Percentiles rank a stretch among this genome's conserved stretches.
These are phyloP conservation scores for Domatiomyces catenatus DNA, from an alignment of 2,329 filamentous ascomycete species.

Conservation along the genomic window DNA sequence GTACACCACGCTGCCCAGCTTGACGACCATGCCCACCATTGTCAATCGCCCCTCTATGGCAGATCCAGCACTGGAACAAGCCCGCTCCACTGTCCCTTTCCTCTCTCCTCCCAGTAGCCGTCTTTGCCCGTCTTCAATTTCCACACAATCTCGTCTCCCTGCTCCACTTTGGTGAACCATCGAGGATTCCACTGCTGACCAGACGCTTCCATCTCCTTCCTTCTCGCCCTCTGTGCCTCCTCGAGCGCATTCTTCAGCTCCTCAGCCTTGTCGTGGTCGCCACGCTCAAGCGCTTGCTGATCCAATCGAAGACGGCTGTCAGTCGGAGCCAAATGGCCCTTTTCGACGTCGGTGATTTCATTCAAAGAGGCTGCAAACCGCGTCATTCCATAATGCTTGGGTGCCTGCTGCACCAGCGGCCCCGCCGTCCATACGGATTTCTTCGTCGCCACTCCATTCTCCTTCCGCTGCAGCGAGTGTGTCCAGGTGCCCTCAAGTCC, in stretches of 20 bases:
- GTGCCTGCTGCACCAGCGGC: slow-evolving; percentile 59
- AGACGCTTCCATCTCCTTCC: slow-evolving; percentile 58
- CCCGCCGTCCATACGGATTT: slow-evolving; percentile 67
- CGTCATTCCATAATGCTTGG: slow-evolving; percentile 75
- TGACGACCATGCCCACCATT: too few species aligned
- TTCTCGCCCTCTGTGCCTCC: slow-evolving; percentile 62
- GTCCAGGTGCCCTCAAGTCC: slow-evolving; percentile 79
- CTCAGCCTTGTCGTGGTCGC: slow-evolving; percentile 71
- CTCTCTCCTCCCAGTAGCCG: slow-evolving; percentile 84
- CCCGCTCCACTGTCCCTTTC: slow-evolving; percentile 48
- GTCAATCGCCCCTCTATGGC: not conserved
- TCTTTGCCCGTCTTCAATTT: slow-evolving; percentile 64
- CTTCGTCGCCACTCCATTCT: slow-evolving; percentile 45
- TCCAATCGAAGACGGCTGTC: slow-evolving; percentile 76
- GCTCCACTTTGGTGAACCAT: slow-evolving; percentile 67
- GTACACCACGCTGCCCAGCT: too few species aligned
- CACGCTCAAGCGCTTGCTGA: slow-evolving; percentile 69
- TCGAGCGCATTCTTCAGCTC: slow-evolving; percentile 68
- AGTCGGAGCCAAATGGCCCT: slow-evolving; percentile 58
- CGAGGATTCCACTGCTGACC: slow-evolving; percentile 58
- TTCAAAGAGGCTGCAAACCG: slow-evolving; percentile 75
- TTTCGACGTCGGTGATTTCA: slow-evolving; percentile 69
- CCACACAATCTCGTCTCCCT: slow-evolving; percentile 46
- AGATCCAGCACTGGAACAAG: slow-evolving; percentile 40
- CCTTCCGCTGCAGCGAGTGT: slow-evolving; percentile 48